These are phyloP conservation scores for Lasiodiplodia sp. DNA, from an alignment of 2,329 filamentous ascomycete genomes.

Conservation along the genomic window DNA sequence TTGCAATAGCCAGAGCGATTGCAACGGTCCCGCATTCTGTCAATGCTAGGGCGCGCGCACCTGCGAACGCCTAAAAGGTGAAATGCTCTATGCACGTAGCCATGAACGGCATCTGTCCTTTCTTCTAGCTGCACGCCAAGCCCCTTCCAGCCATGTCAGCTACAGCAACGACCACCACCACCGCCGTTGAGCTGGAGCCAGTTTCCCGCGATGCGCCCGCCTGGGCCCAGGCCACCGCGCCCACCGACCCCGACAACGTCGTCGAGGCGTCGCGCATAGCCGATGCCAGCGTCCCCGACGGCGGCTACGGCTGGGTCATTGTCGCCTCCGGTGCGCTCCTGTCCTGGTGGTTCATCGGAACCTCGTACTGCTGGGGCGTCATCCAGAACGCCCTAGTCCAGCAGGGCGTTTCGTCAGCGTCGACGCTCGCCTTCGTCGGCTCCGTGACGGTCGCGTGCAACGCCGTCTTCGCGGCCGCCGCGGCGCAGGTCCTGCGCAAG, in stretches of 20 bases:
- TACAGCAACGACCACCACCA: constrained; percentile 13
- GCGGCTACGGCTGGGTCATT: constrained; percentile 65
- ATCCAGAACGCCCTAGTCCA: constrained; percentile 65
- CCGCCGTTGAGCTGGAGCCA: constrained; percentile 15
- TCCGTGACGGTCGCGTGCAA: constrained; percentile 60
- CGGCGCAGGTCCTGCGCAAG: constrained; percentile 58
- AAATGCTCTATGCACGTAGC: constrained; percentile 17
- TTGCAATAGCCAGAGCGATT: not conserved
- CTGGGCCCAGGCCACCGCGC: constrained; percentile 26
- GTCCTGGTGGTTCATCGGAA: constrained; percentile 62
- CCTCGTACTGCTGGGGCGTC: constrained; percentile 67
- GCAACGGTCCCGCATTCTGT: constrained; percentile 27
- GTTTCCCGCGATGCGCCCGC: not conserved
- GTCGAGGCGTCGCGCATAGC: constrained; percentile 30
- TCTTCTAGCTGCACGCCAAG: constrained; percentile 11
- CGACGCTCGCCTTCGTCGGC: constrained; percentile 66
- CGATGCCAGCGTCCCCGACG: constrained; percentile 53
- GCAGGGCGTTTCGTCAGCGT: constrained; percentile 56
- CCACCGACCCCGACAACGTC: constrained; percentile 21
- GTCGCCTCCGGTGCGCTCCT: constrained; percentile 60
- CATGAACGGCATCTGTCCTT: not conserved
- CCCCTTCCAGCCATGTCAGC: constrained; percentile 23
- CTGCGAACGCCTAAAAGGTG: constrained; percentile 13
- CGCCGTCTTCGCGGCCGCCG: constrained; percentile 60
- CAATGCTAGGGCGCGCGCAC: constrained; percentile 18